Base-by-base conservation (phyloP, 208 protist genomes). In the Hexamita inflata region DNA sequence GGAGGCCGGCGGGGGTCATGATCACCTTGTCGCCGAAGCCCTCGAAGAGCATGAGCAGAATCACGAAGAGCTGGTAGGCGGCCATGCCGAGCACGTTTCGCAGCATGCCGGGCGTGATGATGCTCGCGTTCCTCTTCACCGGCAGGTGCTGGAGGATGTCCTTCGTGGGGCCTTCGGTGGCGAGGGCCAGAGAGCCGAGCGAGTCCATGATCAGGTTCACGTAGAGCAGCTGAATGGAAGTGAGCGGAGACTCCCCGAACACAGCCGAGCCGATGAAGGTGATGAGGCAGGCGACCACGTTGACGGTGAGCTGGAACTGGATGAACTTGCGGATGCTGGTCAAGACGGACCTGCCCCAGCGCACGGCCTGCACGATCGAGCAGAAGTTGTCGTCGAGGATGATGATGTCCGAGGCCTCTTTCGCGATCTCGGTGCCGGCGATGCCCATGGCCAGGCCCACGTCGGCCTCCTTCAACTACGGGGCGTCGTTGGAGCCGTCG, bases 161-260 rank as follows among this genome's bases (percentile, higher is more conserved):
- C 0, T 67, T 35, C 7, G 2, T 28, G 42, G 94, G 94, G 70
- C 87, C 77, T 85, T 97, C 92, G n/a, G 93, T 97, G 34, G 89
- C 92, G 1, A 98, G 84, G 30, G 94, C 92, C 0, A 98, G 86
- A 0, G 93, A 92, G 29, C 92, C 94, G 26, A 98, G 80, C 19
- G 93, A 94, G 82, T 98, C 94, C 93, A 97, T 97, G 86, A 98
- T 97, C 40, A 98, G 81, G 78, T 98, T 98, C 53, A 97, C 90
- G 93, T 94, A 98, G 70, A 98, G 85, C 34, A 98, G 87, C 87
- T 85, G 81, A 59, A 84, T 35, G 30, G 81, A 67, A 26, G 53
- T 78, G n/a, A 84, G 59, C 11, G 79, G 79, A 32, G 41, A 59
- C 40, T 73, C 66, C 11, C 40, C 66, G 13, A 30, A 15, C 4